Conservation (phyloP, 345 rosid genomes). For the Hypericum androsaemum region DNA sequence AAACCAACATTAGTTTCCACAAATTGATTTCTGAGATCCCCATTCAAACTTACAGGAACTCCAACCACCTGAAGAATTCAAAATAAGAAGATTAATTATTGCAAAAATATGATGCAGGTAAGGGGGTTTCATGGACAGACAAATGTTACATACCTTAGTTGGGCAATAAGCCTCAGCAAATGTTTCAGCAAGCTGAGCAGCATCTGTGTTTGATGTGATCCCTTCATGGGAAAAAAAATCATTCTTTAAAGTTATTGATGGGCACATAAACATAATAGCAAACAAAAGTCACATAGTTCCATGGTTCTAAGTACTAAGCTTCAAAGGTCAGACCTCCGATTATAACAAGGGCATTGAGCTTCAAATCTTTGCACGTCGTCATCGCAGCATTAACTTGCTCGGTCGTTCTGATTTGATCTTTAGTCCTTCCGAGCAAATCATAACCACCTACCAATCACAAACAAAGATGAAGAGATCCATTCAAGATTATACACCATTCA, state of each 20-base stretch:
- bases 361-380: slow-evolving; percentile 69
- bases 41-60: slow-evolving; percentile 91
- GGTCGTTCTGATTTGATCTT: slow-evolving; percentile 92
- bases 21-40: slow-evolving; percentile 94
- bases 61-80: slow-evolving; percentile 65
- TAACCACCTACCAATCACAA: slow-evolving; percentile 59
- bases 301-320: not conserved
- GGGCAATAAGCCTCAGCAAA: slow-evolving; percentile 79
- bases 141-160: slow-evolving; percentile 47
- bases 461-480: slow-evolving; percentile 6
- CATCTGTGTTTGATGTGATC: slow-evolving; percentile 92
- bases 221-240: slow-evolving; percentile 36
- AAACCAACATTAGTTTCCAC: slow-evolving; percentile 95
- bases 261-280: too few relatives aligned
- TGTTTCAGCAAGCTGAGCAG: slow-evolving; percentile 96
- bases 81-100: slow-evolving; percentile 3
- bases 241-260: slow-evolving; percentile 8
- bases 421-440: slow-evolving; percentile 91
- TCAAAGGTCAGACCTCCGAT: slow-evolving; percentile 59
- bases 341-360: slow-evolving; percentile 90
- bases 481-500: slow-evolving; percentile 10
- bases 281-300: slow-evolving; percentile 1
- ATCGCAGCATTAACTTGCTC: slow-evolving; percentile 92
- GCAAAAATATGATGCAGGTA: not conserved
- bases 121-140: not conserved